A percentile compares a stretch with the other conserved stretches of the same genome.
These are phyloP conservation scores for Neonectria sp. DNA, from an alignment of 2,329 filamentous ascomycete species.

Conservation along the genomic window DNA sequence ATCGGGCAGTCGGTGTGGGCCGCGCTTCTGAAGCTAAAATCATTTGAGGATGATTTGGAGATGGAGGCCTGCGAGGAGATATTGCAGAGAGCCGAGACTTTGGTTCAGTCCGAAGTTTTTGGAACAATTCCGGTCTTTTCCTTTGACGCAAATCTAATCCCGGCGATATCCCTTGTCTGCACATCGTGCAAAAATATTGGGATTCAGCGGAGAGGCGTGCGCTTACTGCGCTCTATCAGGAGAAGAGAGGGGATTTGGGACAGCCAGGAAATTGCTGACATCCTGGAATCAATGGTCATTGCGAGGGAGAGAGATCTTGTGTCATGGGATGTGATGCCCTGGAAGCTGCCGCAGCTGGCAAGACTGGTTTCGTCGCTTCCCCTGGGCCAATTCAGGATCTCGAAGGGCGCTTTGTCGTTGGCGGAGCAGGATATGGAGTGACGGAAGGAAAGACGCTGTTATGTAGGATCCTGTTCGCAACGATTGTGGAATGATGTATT, in stretches of 20 bases:
- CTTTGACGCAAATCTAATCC: constrained; percentile 34
- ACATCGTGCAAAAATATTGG: constrained; percentile 23
- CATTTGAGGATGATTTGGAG: constrained; percentile 10
- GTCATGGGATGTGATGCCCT: constrained; percentile 21
- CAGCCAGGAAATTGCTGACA: constrained; percentile 38
- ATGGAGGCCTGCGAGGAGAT: constrained; percentile 25
- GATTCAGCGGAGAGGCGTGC: constrained; percentile 27
- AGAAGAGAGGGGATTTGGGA: constrained; percentile 44
- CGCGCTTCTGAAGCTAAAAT: constrained; percentile 10
- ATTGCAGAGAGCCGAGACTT: constrained; percentile 22
- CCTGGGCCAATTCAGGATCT: constrained; percentile 2
- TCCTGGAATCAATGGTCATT: constrained; percentile 33
- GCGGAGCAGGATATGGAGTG: constrained; percentile 19
- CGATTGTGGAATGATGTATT: background rate
- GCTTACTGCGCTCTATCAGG: constrained; percentile 27
- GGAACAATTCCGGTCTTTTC: constrained; percentile 29
- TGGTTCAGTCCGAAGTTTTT: constrained; percentile 16
- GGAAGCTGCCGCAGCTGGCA: constrained; percentile 26
- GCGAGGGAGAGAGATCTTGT: constrained; percentile 22
- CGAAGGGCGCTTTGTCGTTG: constrained; percentile 20
- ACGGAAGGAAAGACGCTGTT: constrained; percentile 7
- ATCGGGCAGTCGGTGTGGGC: constrained; percentile 28
- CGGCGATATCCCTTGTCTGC: constrained; percentile 33
- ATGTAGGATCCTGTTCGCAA: background rate
- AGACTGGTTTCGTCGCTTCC: constrained; percentile 15